These are phyloP conservation scores for Candida odintsovae DNA, from an alignment of 805 yeast species.

Conservation along the genomic window DNA sequence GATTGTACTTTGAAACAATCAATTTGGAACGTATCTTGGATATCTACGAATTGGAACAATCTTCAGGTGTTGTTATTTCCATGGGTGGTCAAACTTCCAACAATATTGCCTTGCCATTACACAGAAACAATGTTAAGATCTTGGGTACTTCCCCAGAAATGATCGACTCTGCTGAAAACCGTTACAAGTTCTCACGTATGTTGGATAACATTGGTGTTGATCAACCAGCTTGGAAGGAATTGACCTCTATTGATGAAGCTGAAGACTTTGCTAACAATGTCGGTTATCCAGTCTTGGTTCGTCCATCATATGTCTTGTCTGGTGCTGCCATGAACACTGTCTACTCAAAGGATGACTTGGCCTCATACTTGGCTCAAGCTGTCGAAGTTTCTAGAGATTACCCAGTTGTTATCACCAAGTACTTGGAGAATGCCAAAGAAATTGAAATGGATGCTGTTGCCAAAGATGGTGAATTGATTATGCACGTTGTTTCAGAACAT, in stretches of 20 bases:
- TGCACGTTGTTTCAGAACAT: conserved; percentile 98
- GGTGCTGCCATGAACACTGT: conserved; percentile 99
- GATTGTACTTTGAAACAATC: conserved; percentile 93
- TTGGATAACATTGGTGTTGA: conserved; percentile 94
- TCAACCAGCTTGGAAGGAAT: conserved; percentile 99
- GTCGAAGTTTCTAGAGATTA: conserved; percentile 96
- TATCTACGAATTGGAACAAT: conserved; percentile 86
- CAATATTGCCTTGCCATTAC: conserved; percentile 88
- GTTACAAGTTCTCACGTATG: conserved; percentile 97
- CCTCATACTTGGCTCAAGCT: conserved; percentile 84
- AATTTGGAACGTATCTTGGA: conserved; percentile 91
- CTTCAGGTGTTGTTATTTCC: conserved; percentile 88
- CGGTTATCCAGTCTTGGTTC: conserved; percentile 89
- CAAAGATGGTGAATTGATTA: conserved; percentile 83
- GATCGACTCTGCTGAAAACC: conserved; percentile 97
- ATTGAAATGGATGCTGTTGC: conserved; percentile 99
- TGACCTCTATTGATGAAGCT: conserved; percentile 89
- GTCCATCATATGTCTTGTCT: conserved; percentile 95
- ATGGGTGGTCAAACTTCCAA: conserved; percentile 99
- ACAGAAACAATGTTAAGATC: conserved; percentile 91
- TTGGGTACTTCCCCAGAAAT: conserved; percentile 96
- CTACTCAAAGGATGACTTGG: conserved; percentile 83
- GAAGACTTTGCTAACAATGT: conserved; percentile 87
- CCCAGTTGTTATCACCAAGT: conserved; percentile 96
- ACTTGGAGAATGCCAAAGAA: conserved; percentile 94